Evolutionary conservation across 805 yeast species (phyloP), one percentile per base, ranked within the genome.

Genomic region (Zygotorulaspora danielsina): DNA sequence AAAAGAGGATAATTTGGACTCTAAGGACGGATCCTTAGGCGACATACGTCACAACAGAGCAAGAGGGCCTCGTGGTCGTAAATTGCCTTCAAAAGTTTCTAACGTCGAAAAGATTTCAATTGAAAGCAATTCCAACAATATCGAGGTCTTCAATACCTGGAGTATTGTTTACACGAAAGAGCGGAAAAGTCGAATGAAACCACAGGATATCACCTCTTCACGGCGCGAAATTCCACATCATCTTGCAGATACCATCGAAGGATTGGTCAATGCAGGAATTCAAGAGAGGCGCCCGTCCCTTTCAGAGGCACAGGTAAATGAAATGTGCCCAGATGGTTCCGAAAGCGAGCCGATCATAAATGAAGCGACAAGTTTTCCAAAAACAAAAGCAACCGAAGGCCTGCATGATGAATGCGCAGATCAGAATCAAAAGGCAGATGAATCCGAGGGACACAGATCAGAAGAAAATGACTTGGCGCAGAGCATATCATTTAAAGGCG

Each of bases 1-100:
- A 17, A n/a, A 19, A 24, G 34, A 33, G 19, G 38, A 44, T n/a
- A 17, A 28, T 5, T 32, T 17, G 1, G 20, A 22, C 13, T 13
- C 29, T 5, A 25, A 19, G 25, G 43, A 5, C 25, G 7, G 36
- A 30, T 2, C 45, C 37, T 6, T 40, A 39, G 9, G 42, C 13
- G 29, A 40, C 24, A 17, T 35, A 24, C 44, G 34, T 28, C 39
- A 30, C 11, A 19, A 31, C 8, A 72, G 90, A 52, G 81, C 79
- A 1, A 79, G 66, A 49, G 93, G 90, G 0, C 94, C 94, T 32
- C 70, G 76, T 45, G 89, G 89, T 0, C 74, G 85, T 44, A 78
- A 76, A 51, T 61, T 82, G 38, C 93, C 93, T 0, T 40, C 59
- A 2, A 71, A 68, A 40, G 60, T 68, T n/a, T 74, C 79, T 9